Percentiles rank a stretch among this genome's conserved stretches.
phyloP scores from a whole-genome alignment of 495 filamentous ascomycete genomes.

The Aspergillus hancockii region DNA sequence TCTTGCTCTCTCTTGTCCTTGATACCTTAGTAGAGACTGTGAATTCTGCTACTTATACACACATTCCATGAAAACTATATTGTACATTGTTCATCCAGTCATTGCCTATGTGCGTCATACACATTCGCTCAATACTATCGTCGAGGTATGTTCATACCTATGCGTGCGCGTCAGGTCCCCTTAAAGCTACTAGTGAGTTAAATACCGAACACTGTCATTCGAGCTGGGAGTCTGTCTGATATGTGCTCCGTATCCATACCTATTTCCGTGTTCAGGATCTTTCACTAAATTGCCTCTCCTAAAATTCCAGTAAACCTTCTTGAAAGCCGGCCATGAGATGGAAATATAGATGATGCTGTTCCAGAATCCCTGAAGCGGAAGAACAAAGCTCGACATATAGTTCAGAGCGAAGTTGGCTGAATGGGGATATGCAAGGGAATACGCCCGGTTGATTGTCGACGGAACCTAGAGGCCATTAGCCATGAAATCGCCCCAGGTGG shows the following conservation, averaged over 20 bases:
- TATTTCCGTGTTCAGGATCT: not conserved
- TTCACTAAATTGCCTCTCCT: not conserved
- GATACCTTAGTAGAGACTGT: not conserved
- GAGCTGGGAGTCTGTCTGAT: not conserved
- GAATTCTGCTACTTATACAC: not conserved
- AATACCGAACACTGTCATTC: not conserved
- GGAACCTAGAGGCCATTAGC: conserved; percentile 53
- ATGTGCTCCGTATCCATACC: not conserved
- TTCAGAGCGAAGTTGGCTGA: conserved; percentile 60
- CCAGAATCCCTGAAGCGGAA: conserved; percentile 87
- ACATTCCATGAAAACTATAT: not conserved
- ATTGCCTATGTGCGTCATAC: not conserved
- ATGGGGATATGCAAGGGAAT: conserved; percentile 59
- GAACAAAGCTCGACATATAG: conserved; percentile 69
- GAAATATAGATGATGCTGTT: conserved; percentile 79
- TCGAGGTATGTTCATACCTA: not conserved
- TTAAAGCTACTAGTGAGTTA: not conserved
- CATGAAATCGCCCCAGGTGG: conserved; percentile 1
- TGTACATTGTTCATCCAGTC: not conserved
- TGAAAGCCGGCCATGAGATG: conserved; percentile 51
- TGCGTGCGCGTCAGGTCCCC: not conserved
- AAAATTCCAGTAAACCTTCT: conserved; percentile 21
- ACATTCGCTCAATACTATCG: not conserved
- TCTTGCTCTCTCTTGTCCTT: not conserved
- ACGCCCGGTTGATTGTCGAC: conserved; percentile 77